These are phyloP conservation scores for Amanita fuliginea DNA, from an alignment of 768 basidiomycete species.

Conservation along the genomic window DNA sequence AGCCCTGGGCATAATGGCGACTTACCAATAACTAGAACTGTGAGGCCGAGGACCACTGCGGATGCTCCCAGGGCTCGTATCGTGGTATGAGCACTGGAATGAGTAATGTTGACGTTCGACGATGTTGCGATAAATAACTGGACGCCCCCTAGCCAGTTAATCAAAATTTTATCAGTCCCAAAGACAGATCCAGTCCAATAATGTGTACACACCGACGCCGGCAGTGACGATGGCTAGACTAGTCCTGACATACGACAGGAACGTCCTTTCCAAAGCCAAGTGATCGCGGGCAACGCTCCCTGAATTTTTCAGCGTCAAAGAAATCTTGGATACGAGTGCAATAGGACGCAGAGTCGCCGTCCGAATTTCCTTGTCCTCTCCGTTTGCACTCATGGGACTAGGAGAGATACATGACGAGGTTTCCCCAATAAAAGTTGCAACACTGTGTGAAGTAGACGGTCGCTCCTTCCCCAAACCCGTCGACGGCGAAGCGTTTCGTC, in stretches of 20 bases:
- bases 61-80: slow-evolving; percentile 44
- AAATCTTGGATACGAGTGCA: slow-evolving; percentile 5
- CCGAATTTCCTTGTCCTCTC: not conserved
- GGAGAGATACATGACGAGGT: not conserved
- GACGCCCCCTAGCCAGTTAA: slow-evolving; percentile 31
- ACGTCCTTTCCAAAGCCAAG: slow-evolving; percentile 52
- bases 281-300: slow-evolving; percentile 59
- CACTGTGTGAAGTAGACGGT: not conserved
- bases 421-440: not conserved
- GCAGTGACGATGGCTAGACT: slow-evolving; percentile 47
- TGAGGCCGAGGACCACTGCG: slow-evolving; percentile 31
- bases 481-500: not conserved
- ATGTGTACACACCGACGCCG: slow-evolving; percentile 40
- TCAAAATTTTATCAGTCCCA: not conserved
- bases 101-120: slow-evolving; percentile 5
- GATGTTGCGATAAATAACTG: slow-evolving; percentile 37
- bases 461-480: not conserved
- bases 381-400: not conserved
- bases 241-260: slow-evolving; percentile 54
- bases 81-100: slow-evolving; percentile 13
- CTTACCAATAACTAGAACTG: slow-evolving; percentile 38
- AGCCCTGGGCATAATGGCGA: slow-evolving; percentile 1
- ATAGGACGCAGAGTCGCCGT: not conserved
- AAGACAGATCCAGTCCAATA: not conserved
- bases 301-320: slow-evolving; percentile 38